These are phyloP conservation scores for Umbelopsis isabellina DNA, from an alignment of 192 early-diverging fungal species.

Conservation along the genomic window DNA sequence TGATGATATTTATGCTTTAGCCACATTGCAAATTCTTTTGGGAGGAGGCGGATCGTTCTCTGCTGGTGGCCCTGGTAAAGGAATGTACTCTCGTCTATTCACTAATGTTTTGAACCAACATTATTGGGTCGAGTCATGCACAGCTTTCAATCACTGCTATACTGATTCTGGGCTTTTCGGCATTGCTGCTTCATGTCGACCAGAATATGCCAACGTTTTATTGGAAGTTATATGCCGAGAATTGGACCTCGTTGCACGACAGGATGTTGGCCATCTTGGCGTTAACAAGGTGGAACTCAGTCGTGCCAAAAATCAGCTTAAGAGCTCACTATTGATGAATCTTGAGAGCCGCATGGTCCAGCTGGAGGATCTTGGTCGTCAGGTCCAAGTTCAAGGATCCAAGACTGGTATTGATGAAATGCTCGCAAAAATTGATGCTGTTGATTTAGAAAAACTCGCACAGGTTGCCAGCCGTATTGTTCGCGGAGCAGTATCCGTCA, in stretches of 20 bases:
- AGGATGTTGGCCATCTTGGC: slow-evolving; percentile 34
- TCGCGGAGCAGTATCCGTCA: slow-evolving; percentile 58
- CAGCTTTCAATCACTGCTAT: slow-evolving; percentile 91
- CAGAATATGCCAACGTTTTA: slow-evolving; percentile 72
- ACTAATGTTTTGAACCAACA: slow-evolving; percentile 93
- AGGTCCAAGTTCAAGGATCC: slow-evolving; percentile 73
- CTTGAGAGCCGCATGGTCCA: slow-evolving; percentile 92
- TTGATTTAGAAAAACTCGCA: slow-evolving; percentile 75
- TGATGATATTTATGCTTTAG: slow-evolving; percentile 91
- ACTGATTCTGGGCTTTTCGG: slow-evolving; percentile 92
- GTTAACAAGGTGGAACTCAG: slow-evolving; percentile 67
- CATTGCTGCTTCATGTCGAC: slow-evolving; percentile 84
- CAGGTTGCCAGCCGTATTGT: slow-evolving; percentile 76
- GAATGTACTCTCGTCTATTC: slow-evolving; percentile 98
- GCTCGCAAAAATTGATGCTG: slow-evolving; percentile 77
- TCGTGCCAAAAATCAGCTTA: slow-evolving; percentile 96
- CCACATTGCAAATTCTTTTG: slow-evolving; percentile 86
- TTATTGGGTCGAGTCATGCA: slow-evolving; percentile 94
- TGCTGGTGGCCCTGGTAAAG: slow-evolving; percentile 97
- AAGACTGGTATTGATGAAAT: slow-evolving; percentile 79
- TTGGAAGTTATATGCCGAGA: slow-evolving; percentile 85
- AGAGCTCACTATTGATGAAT: slow-evolving; percentile 90
- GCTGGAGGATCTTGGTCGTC: slow-evolving; percentile 93
- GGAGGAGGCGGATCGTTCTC: slow-evolving; percentile 97
- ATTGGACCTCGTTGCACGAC: slow-evolving; percentile 69